Percentiles rank a stretch among this genome's conserved stretches.
Conservation (phyloP, 495 filamentous ascomycete genomes). For the Aspergillus coremiiformis region DNA sequence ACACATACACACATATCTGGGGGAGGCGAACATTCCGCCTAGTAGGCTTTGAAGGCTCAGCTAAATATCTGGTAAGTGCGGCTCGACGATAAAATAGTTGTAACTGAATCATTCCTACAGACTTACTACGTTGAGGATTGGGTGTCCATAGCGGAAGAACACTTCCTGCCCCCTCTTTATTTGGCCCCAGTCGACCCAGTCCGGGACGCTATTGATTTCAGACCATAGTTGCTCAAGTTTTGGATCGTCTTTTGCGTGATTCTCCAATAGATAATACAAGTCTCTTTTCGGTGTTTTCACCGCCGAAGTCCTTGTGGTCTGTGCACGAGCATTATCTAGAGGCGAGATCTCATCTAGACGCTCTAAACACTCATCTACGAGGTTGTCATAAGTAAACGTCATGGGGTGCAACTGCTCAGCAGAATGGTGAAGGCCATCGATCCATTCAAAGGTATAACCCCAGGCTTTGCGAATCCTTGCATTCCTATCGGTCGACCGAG, state of each 20-base stretch:
- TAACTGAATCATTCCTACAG: not conserved
- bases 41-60: constrained; percentile 36
- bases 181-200: constrained; percentile 79
- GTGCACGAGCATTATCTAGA: constrained; percentile 10
- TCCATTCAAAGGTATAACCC: constrained; percentile 67
- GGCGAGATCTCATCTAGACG: constrained; percentile 50
- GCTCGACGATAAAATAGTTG: not conserved
- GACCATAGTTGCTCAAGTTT: constrained; percentile 56
- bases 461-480: constrained; percentile 38
- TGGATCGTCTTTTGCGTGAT: constrained; percentile 50
- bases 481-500: not conserved
- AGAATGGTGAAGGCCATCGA: constrained; percentile 51
- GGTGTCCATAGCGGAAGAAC: constrained; percentile 66
- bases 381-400: constrained; percentile 57
- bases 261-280: constrained; percentile 52
- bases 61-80: constrained; percentile 9
- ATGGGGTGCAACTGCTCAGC: constrained; percentile 52
- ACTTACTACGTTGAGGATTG: constrained; percentile 46
- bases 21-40: constrained; percentile 31
- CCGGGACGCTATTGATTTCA: constrained; percentile 60
- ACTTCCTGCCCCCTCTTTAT: constrained; percentile 55
- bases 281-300: constrained; percentile 44
- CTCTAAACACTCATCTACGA: constrained; percentile 59
- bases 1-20: too few species aligned
- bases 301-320: constrained; percentile 12